Evolutionary conservation across 306 rosid species (phyloP), one percentile per base, ranked within the genome.

Genomic region (Rosa persica): DNA sequence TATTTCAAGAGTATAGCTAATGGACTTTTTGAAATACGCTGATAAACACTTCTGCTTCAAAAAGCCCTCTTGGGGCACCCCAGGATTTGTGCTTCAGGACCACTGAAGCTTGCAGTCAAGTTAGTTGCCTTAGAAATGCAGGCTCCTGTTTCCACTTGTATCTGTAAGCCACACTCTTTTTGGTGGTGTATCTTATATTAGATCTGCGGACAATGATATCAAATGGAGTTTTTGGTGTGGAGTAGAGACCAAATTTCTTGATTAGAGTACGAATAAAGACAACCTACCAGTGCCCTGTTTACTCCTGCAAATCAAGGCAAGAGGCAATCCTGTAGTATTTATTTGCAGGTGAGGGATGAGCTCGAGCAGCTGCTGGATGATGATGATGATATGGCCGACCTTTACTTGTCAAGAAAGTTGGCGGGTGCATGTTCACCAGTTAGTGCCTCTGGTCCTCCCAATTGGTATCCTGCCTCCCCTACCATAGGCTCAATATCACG

Each of bases 381-480:
- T 60, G 99, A 95, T 0, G 99, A 93, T 39, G 98, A 95, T 79
- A 93, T 92, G 99, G 97, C 99, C 46, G 99, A 93, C 76, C 96
- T 95, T 42, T 95, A 95, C 89, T 85, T 95, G 81, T 88, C 97
- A 48, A 91, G 99, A 89, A 95, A 95, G 82, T 78, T 90, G 77
- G 86, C 83, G 6, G 85, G 89, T 58, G 77, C 89, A 68, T 81
- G 93, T 80, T 90, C 98, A 57, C 97, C 97, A 51, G 86, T 83
- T 77, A 86, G 94, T 79, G 94, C 82, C 85, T 91, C 89, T n/a
- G 89, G 85, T 52, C 77, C 86, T 80, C 85, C 83, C 60, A 85
- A 81, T 83, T 82, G 88, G 91, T 82, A 70, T 83, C 79, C 82
- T 65, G 72, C 86, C 73, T 93, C 98, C 40, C 91, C 96, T 17